Evolutionary conservation across 129 eudicot genomes (phyloP).

Genomic region (Flaveria brownii): DNA sequence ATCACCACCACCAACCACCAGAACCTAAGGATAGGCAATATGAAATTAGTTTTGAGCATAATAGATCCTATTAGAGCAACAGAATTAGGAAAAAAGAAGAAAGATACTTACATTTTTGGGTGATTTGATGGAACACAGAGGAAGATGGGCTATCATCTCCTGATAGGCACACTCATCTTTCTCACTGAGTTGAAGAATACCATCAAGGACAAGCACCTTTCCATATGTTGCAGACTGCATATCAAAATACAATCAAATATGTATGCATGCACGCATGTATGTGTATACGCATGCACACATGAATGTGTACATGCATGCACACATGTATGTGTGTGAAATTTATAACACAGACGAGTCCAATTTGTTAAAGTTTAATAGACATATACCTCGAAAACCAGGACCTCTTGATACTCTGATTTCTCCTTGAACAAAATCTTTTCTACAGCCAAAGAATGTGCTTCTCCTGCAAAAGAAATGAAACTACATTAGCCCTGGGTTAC

Average conservation of each 20-base stretch:
- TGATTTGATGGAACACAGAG: constrained; percentile 88
- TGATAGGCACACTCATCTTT: constrained; percentile 98
- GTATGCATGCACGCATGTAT: not conserved
- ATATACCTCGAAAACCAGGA: constrained; percentile 90
- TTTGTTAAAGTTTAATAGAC: not conserved
- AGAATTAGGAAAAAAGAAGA: not conserved
- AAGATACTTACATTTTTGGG: constrained; percentile 68
- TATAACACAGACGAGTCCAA: not conserved
- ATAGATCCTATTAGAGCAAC: not conserved
- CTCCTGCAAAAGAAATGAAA: constrained; percentile 55
- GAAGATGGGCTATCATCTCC: constrained; percentile 98
- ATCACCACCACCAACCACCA: constrained; percentile 98
- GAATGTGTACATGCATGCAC: not conserved
- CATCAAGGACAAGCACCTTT: constrained; percentile 92
- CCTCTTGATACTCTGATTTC: constrained; percentile 82
- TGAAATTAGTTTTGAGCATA: not conserved
- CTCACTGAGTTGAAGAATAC: constrained; percentile 90
- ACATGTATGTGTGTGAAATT: not conserved
- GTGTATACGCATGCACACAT: not conserved
- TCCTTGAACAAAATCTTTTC: constrained; percentile 72
- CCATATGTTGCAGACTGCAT: constrained; percentile 84
- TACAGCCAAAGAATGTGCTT: constrained; percentile 86
- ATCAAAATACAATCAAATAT: constrained; percentile 15
- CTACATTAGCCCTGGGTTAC: not conserved
- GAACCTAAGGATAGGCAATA: constrained; percentile 52